Conservation (phyloP, 129 eudicot species). For the carrot (Daucus carota) region DNA sequence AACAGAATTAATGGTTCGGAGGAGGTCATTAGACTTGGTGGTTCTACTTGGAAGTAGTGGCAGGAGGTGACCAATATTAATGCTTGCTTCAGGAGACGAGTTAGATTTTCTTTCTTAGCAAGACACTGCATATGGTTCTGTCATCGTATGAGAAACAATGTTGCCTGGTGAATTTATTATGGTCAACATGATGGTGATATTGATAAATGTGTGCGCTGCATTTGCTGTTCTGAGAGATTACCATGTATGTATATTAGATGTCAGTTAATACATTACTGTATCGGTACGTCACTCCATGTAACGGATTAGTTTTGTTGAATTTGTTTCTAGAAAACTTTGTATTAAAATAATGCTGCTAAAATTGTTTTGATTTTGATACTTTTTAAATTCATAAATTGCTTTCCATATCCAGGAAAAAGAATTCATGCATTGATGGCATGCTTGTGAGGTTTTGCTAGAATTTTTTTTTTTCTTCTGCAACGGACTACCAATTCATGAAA, state of each 20-base stretch:
- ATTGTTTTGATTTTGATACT: neutral
- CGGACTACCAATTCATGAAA: too few species aligned
- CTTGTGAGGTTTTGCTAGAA: neutral
- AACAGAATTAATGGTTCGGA: constrained; percentile 51
- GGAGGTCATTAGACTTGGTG: constrained; percentile 89
- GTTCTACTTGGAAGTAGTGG: constrained; percentile 65
- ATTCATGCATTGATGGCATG: too few species aligned
- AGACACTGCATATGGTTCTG: neutral
- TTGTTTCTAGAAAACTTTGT: neutral
- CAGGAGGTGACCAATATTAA: neutral
- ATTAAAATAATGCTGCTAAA: neutral
- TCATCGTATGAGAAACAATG: too few species aligned
- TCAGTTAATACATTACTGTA: neutral
- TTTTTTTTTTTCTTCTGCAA: too few species aligned
- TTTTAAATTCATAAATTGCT: neutral
- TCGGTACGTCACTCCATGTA: neutral
- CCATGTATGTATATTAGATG: neutral
- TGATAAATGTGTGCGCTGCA: neutral
- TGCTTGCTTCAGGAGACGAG: neutral
- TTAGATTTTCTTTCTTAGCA: neutral
- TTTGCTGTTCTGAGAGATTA: neutral
- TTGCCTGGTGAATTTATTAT: neutral
- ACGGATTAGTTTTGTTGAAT: neutral
- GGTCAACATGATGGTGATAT: neutral
- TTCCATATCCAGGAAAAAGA: neutral